phyloP scores from a whole-genome alignment of 345 rosid species.

The Syzygium aromaticum region DNA sequence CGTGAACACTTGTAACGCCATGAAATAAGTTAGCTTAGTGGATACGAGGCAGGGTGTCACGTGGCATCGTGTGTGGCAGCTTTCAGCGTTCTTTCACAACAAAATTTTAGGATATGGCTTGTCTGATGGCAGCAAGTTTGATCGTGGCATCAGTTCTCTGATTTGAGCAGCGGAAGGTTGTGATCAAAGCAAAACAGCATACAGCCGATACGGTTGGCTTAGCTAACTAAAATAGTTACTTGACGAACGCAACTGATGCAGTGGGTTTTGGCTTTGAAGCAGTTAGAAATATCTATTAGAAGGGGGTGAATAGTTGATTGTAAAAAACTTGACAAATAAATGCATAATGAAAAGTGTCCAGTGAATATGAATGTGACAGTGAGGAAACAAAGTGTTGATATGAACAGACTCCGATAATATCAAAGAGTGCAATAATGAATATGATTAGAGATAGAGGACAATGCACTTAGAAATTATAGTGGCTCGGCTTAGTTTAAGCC shows the following conservation, averaged over 20 bases:
- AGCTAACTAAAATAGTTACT: not conserved
- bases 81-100: not conserved
- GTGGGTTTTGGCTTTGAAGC: not conserved
- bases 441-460: too few species aligned
- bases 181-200: not conserved
- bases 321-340: too few species aligned
- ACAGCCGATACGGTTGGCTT: not conserved
- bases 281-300: too few species aligned
- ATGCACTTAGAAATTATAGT: too few species aligned
- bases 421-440: too few species aligned
- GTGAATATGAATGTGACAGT: too few species aligned
- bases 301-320: too few species aligned
- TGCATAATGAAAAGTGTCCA: too few species aligned
- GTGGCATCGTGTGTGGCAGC: not conserved
- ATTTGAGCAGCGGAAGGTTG: not conserved
- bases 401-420: too few species aligned
- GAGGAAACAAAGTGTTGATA: too few species aligned
- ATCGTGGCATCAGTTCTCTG: not conserved
- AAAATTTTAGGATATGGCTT: not conserved
- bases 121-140: not conserved
- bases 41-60: not conserved
- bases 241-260: not conserved
- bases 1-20: not conserved
- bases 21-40: not conserved
- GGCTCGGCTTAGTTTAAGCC: too few species aligned